phyloP scores from a whole-genome alignment of 768 basidiomycete species.

The Ramaria sp. region DNA sequence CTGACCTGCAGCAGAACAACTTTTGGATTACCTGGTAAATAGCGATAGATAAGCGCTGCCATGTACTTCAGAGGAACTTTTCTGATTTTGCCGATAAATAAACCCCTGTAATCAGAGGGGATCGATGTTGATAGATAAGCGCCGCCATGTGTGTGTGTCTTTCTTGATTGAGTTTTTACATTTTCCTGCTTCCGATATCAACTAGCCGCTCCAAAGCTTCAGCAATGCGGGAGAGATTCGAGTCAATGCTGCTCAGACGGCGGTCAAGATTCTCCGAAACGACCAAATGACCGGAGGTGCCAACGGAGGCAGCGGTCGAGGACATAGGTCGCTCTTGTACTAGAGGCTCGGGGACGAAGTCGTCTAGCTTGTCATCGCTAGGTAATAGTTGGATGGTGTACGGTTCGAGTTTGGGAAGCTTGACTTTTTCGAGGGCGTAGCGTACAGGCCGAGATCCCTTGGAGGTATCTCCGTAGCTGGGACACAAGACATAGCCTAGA shows the following conservation, averaged over 20 bases:
- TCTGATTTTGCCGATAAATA: too few species aligned
- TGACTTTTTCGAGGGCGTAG: slow-evolving; percentile 24
- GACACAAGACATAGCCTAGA: slow-evolving; percentile 27
- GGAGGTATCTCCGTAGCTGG: slow-evolving; percentile 23
- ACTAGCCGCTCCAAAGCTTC: slow-evolving; percentile 26
- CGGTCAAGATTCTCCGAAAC: slow-evolving; percentile 21
- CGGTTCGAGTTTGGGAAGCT: slow-evolving; percentile 20
- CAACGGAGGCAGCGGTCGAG: neutral
- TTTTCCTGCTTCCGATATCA: neutral
- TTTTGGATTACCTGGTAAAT: too few species aligned
- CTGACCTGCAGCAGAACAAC: too few species aligned
- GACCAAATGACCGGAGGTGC: neutral
- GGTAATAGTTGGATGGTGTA: slow-evolving; percentile 14
- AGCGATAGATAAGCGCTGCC: too few species aligned
- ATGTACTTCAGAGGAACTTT: too few species aligned
- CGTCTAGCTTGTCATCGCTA: slow-evolving; percentile 25
- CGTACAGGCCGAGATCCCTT: slow-evolving; percentile 22
- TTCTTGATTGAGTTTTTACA: too few species aligned
- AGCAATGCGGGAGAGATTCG: slow-evolving; percentile 26
- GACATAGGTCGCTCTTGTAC: neutral
- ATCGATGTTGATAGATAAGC: too few species aligned
- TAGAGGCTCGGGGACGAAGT: slow-evolving; percentile 20
- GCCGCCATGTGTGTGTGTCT: too few species aligned
- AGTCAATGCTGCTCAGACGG: slow-evolving; percentile 25
- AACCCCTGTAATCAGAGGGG: too few species aligned